Conservation (phyloP, 2,329 filamentous ascomycete genomes). For the Ophiostoma sp. region DNA sequence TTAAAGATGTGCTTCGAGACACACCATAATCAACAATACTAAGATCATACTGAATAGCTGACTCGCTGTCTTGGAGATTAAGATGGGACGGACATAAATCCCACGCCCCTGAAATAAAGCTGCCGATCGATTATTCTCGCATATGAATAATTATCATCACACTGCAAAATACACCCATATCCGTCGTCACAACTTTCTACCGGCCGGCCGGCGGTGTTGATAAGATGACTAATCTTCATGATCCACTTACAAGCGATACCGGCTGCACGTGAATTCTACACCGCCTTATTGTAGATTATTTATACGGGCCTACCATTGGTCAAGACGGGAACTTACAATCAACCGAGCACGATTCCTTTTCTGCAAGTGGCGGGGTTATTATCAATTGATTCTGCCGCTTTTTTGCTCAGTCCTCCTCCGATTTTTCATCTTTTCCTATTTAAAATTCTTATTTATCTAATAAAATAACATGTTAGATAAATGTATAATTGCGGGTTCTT, state of each 20-base stretch:
- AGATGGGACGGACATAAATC: no score
- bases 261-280: not conserved
- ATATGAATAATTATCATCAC: not conserved
- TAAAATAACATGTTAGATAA: not conserved
- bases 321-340: not conserved
- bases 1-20: no score
- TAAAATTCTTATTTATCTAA: not conserved
- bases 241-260: slow-evolving; percentile 8
- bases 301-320: not conserved
- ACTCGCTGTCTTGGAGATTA: no score
- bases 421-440: not conserved
- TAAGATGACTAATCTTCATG: not conserved
- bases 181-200: not conserved
- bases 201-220: not conserved
- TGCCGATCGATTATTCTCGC: no score
- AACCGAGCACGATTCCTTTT: not conserved
- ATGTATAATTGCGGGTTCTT: not conserved
- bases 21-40: no score
- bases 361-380: not conserved
- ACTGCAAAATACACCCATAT: not conserved
- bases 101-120: no score
- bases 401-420: not conserved
- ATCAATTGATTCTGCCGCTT: slow-evolving; percentile 2
- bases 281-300: not conserved
- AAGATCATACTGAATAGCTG: no score